Evolutionary conservation across 2,329 filamentous ascomycete genomes (phyloP).

Genomic region (Rosellinia necatrix): DNA sequence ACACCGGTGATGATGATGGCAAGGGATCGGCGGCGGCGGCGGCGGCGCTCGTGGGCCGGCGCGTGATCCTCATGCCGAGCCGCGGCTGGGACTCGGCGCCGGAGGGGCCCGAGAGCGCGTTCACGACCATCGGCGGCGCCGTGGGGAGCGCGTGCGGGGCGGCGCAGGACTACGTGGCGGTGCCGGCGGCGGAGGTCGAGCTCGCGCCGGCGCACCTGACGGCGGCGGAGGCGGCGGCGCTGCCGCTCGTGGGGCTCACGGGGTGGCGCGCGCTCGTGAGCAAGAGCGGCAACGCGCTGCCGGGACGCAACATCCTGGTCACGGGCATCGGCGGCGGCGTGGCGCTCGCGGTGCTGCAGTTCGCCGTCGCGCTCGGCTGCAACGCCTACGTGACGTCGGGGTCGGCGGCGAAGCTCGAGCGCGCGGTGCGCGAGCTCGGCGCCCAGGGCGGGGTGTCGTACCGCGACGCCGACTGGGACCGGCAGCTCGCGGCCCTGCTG

Average conservation of each 20-base stretch:
- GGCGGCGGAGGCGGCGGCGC: constrained; percentile 75
- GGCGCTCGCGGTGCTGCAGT: constrained; percentile 79
- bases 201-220: constrained; percentile 73
- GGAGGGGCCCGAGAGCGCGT: constrained; percentile 73
- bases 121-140: constrained; percentile 72
- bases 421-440: constrained; percentile 69
- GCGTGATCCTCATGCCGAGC: constrained; percentile 78
- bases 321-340: constrained; percentile 95
- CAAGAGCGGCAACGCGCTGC: constrained; percentile 68
- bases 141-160: constrained; percentile 67
- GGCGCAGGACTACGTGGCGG: constrained; percentile 71
- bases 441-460: constrained; percentile 84
- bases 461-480: constrained; percentile 79
- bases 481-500: constrained; percentile 67
- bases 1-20: too few species aligned
- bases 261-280: constrained; percentile 84
- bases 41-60: constrained; percentile 54
- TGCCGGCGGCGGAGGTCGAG: constrained; percentile 76
- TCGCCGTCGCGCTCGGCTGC: constrained; percentile 74
- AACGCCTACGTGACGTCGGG: constrained; percentile 84
- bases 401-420: constrained; percentile 73
- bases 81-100: constrained; percentile 75
- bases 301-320: constrained; percentile 76
- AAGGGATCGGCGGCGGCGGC: too few species aligned
- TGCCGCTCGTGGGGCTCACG: constrained; percentile 85